phyloP scores from a whole-genome alignment of 2,329 filamentous ascomycete species.

The Epichloe gansuensis region DNA sequence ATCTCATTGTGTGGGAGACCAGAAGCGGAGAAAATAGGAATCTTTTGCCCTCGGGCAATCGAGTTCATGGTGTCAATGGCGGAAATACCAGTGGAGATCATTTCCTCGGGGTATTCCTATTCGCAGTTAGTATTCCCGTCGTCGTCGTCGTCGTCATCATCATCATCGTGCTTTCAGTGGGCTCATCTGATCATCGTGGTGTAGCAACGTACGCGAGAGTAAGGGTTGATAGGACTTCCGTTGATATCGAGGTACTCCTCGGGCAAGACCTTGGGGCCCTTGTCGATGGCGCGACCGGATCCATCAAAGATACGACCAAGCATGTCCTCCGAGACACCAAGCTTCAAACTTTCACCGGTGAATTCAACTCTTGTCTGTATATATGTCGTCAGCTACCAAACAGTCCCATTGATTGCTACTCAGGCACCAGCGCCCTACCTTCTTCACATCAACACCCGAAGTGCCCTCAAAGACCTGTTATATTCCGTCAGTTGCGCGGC shows the following conservation, averaged over 20 bases:
- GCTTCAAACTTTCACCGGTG: constrained; percentile 91
- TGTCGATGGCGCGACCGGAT: constrained; percentile 95
- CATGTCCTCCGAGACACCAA: constrained; percentile 99
- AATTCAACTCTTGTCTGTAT: constrained; percentile 89
- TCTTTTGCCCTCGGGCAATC: constrained; percentile 97
- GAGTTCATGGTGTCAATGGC: constrained; percentile 98
- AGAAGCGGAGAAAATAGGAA: constrained; percentile 96
- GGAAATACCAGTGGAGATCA: constrained; percentile 99
- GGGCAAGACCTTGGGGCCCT: constrained; percentile 93
- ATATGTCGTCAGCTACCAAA: constrained; percentile 13
- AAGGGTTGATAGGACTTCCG: constrained; percentile 96
- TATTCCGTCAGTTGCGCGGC: constrained; percentile 13
- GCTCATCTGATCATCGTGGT: not conserved
- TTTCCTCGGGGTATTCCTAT: constrained; percentile 96
- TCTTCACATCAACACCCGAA: constrained; percentile 95
- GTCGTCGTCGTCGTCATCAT: not conserved
- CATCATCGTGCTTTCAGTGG: not conserved
- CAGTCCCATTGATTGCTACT: not conserved
- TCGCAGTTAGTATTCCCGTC: constrained; percentile 9
- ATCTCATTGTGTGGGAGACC: constrained; percentile 99
- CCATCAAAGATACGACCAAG: constrained; percentile 97
- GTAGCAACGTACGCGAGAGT: constrained; percentile 58
- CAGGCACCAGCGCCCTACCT: constrained; percentile 43
- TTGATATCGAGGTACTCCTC: constrained; percentile 99
- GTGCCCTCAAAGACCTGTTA: constrained; percentile 91